phyloP scores from a whole-genome alignment of 2,329 filamentous ascomycete species.

The Cercospora brassicicola region DNA sequence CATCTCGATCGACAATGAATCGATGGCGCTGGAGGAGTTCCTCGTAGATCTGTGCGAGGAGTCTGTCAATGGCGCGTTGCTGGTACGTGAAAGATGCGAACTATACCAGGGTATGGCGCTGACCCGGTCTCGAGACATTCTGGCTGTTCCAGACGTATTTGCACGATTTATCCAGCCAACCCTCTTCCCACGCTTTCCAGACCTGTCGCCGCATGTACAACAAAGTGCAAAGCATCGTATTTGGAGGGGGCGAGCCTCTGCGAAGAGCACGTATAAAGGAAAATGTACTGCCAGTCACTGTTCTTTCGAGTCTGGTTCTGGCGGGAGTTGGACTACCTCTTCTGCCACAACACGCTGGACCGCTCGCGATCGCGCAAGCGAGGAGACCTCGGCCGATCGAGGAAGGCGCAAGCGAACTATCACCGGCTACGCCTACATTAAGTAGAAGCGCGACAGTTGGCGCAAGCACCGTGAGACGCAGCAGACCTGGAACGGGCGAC shows the following conservation, averaged over 20 bases:
- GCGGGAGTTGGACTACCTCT: constrained; percentile 73
- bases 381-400: constrained; percentile 68
- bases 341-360: constrained; percentile 75
- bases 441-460: constrained; percentile 69
- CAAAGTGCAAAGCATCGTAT: constrained; percentile 84
- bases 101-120: constrained; percentile 12
- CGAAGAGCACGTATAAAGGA: constrained; percentile 76
- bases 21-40: constrained; percentile 87
- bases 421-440: constrained; percentile 57
- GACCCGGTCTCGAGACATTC: constrained; percentile 63
- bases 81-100: constrained; percentile 57
- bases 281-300: constrained; percentile 76
- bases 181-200: constrained; percentile 74
- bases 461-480: constrained; percentile 44
- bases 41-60: constrained; percentile 82
- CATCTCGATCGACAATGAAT: constrained; percentile 86
- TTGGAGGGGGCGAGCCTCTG: constrained; percentile 69
- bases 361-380: constrained; percentile 77
- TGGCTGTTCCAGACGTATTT: constrained; percentile 89
- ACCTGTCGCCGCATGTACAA: constrained; percentile 83
- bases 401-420: constrained; percentile 62
- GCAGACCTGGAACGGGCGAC: constrained; percentile 40
- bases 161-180: constrained; percentile 73
- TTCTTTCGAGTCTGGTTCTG: constrained; percentile 76
- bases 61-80: constrained; percentile 77